Evolutionary conservation across 257 asterid species (phyloP).

Genomic region (Gardenia jasminoides): DNA sequence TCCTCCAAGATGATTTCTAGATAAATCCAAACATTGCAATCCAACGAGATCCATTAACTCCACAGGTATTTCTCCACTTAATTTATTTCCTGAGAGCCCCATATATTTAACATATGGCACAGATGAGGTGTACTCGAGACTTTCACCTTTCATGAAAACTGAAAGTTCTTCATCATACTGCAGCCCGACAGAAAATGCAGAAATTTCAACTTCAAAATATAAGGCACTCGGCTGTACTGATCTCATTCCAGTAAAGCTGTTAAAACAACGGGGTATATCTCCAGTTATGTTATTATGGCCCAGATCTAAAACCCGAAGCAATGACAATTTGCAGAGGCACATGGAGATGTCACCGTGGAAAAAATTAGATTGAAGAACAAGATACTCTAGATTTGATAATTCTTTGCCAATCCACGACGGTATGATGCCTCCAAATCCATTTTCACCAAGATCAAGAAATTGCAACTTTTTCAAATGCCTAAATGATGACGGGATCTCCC

Average conservation of each 20-base stretch:
- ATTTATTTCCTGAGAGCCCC: conserved; percentile 9
- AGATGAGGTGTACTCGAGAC: conserved; percentile 6
- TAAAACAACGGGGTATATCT: conserved; percentile 18
- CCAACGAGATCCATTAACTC: conserved; percentile 12
- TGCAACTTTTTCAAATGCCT: background rate
- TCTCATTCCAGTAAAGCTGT: no score
- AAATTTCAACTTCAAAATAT: no score
- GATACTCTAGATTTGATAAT: background rate
- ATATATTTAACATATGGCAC: conserved; percentile 2
- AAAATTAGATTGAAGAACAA: conserved; percentile 25
- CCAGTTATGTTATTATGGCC: conserved; percentile 27
- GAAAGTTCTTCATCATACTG: background rate
- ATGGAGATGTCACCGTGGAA: conserved; percentile 21
- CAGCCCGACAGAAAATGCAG: no score
- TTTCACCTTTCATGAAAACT: conserved; percentile 11
- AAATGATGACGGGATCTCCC: background rate
- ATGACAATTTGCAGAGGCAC: conserved; percentile 18
- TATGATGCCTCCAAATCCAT: no score
- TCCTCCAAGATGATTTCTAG: conserved; percentile 24
- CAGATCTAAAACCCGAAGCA: conserved; percentile 24
- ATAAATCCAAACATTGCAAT: conserved; percentile 22
- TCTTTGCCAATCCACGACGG: conserved; percentile 27
- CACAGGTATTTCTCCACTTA: conserved; percentile 7
- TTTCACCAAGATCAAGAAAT: no score
- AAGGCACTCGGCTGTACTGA: no score